Base-by-base conservation (phyloP, 2,329 filamentous ascomycete genomes). In the Apiospora marii region DNA sequence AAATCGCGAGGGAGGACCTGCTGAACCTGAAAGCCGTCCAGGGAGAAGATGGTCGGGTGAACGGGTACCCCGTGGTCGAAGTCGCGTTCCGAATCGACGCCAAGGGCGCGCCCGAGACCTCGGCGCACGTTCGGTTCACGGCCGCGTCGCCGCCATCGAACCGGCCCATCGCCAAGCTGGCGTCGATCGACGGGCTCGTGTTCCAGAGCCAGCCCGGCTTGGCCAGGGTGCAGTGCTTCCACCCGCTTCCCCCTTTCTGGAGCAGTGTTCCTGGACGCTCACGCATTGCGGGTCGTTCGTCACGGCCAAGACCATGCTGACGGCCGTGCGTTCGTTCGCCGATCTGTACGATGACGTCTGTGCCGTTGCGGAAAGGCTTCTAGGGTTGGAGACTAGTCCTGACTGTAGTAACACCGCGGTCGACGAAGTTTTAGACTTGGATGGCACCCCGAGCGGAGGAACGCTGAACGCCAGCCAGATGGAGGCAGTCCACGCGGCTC, bases 121-220 rank as follows among this genome's bases (percentile, higher is more conserved):
- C 77, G n/a, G 76, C 77, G 81, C 80, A 85, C 72, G 80, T 84
- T 44, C 78, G 79, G 24, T 76, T 85, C 16, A 80, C 77, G 22
- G 78, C 79, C 14, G 80, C 81, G 4, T 79, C 75, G 24, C 71
- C 76, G 7, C 83, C 83, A 8, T 71, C 74, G 12, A 84, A 84
- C 74, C 73, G 74, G 24, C 75, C 77, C 3, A 30, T 79, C 0
- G 74, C 74, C 3, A 58, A 10, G 14, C 77, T 74, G 0, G 81
- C 79, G 72, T 81, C 80, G 0, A 82, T 86, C 70, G 83, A 85
- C 73, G 84, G 81, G 0, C 58, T 85, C 0, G 83, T 85, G 0
- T 70, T 78, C 2, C 77, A 76, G 37, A 77, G 80, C 4, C 75
- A 80, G 27, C 75, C 72, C 14, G 82, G 83, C 0, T 72, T 74